A percentile compares a stretch with the other conserved stretches of the same genome.
Evolutionary conservation across 2,329 filamentous ascomycete species (phyloP).

Genomic region (Microcyclospora pomicola): DNA sequence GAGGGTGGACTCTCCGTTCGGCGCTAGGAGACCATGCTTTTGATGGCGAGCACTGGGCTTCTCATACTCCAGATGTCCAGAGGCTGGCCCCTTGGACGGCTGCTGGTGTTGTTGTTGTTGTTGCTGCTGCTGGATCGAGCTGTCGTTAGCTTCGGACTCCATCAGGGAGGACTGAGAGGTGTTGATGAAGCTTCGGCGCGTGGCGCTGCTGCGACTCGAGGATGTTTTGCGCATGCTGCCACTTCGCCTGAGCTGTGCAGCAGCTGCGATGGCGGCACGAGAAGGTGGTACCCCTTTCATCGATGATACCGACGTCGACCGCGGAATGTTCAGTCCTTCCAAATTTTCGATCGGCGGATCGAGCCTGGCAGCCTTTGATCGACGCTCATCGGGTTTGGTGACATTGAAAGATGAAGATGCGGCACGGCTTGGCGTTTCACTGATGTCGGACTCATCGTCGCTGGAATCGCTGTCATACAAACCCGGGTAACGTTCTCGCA

Average conservation of each 20-base stretch:
- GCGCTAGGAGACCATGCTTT: conserved; percentile 1
- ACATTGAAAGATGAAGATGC: conserved; percentile 18
- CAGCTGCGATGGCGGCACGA: conserved; percentile 21
- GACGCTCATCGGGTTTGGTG: conserved; percentile 14
- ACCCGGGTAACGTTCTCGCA: conserved; percentile 30
- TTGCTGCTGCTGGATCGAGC: conserved; percentile 7
- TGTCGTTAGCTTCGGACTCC: conserved; percentile 19
- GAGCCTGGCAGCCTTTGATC: conserved; percentile 19
- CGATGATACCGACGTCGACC: conserved; percentile 20
- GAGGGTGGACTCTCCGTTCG: conserved; percentile 12
- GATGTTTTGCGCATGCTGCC: conserved; percentile 18
- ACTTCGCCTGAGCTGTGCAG: conserved; percentile 20
- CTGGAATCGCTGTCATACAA: conserved; percentile 29
- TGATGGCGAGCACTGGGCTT: conserved; percentile 1
- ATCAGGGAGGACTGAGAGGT: conserved; percentile 10
- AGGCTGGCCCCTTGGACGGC: too few relatives aligned
- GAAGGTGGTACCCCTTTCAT: conserved; percentile 19
- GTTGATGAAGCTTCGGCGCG: neutral
- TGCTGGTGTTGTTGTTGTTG: conserved; percentile 6
- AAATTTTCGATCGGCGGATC: conserved; percentile 23
- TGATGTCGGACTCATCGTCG: conserved; percentile 19
- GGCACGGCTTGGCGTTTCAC: conserved; percentile 4
- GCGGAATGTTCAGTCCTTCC: conserved; percentile 20
- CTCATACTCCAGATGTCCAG: too few relatives aligned
- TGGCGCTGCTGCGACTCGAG: conserved; percentile 7